phyloP scores from a whole-genome alignment of 1,139 yeast genomes.

The Kodamaea suecica region DNA sequence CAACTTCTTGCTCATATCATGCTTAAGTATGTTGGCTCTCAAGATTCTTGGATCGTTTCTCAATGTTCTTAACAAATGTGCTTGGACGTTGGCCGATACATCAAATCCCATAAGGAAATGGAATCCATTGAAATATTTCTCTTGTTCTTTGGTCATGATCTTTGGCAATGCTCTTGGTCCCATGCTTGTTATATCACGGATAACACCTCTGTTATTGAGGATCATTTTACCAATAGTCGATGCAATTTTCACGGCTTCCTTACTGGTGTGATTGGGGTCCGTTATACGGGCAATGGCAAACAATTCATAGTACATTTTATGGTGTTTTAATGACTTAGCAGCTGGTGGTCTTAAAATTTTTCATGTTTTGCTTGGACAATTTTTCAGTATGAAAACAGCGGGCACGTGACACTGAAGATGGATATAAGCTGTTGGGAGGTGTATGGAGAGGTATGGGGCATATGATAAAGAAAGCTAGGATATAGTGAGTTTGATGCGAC shows the following conservation, averaged over 20 bases:
- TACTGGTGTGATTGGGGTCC: slow-evolving; percentile 50
- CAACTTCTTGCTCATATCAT: slow-evolving; percentile 54
- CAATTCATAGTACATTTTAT: slow-evolving; percentile 84
- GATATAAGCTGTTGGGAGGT: too few species aligned
- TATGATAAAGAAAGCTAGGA: too few species aligned
- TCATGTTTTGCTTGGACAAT: too few species aligned
- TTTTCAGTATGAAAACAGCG: too few species aligned
- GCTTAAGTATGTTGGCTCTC: slow-evolving; percentile 70
- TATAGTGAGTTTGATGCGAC: too few species aligned
- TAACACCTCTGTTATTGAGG: slow-evolving; percentile 86
- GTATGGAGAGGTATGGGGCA: too few species aligned
- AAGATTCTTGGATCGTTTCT: slow-evolving; percentile 88
- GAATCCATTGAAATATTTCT: slow-evolving; percentile 84
- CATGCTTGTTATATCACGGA: slow-evolving; percentile 75
- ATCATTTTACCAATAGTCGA: slow-evolving; percentile 80
- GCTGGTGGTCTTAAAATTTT: slow-evolving; percentile 3
- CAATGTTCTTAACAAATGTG: slow-evolving; percentile 76
- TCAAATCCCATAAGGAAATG: slow-evolving; percentile 87
- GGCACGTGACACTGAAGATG: too few species aligned
- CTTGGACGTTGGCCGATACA: slow-evolving; percentile 79
- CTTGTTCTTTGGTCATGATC: slow-evolving; percentile 81
- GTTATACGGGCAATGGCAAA: slow-evolving; percentile 84
- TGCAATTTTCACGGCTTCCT: slow-evolving; percentile 71
- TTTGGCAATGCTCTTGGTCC: slow-evolving; percentile 80
- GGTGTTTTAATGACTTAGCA: slow-evolving; percentile 1